A percentile compares a stretch with the other conserved stretches of the same genome.
Evolutionary conservation across 1,284 basidiomycete genomes (phyloP).

Genomic region (Afroboletus lepidellus): DNA sequence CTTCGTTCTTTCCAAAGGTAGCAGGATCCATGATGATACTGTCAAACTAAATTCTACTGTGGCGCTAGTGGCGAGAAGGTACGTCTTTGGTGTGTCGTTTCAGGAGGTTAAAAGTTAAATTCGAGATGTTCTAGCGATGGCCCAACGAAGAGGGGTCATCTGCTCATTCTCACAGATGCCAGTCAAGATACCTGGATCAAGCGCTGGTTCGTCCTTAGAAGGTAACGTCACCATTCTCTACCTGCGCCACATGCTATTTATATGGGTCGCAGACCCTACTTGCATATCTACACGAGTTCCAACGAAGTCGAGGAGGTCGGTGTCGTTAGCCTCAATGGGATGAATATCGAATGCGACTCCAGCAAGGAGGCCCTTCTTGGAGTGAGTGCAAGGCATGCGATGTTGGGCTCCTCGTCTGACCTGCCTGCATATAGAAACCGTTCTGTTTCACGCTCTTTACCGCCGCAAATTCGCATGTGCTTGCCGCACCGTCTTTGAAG

Average conservation of each 20-base stretch:
- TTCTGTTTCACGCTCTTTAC: constrained; percentile 88
- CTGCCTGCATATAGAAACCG: constrained; percentile 56
- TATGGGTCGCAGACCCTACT: constrained; percentile 67
- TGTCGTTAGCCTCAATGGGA: constrained; percentile 81
- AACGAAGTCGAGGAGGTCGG: constrained; percentile 83
- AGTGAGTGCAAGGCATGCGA: constrained; percentile 47
- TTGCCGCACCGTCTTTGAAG: constrained; percentile 76
- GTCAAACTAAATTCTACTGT: constrained; percentile 72
- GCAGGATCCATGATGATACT: constrained; percentile 43
- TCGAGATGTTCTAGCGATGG: constrained; percentile 54
- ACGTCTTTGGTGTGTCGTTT: constrained; percentile 21
- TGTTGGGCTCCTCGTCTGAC: constrained; percentile 10
- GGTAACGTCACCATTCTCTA: constrained; percentile 46
- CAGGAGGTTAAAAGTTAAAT: constrained; percentile 8
- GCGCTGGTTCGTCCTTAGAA: constrained; percentile 85
- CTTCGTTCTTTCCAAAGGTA: constrained; percentile 22
- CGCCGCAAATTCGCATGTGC: constrained; percentile 84
- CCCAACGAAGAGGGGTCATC: constrained; percentile 80
- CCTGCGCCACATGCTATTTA: neutral
- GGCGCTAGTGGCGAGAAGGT: constrained; percentile 73
- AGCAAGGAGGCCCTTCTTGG: constrained; percentile 85
- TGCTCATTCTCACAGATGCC: constrained; percentile 79
- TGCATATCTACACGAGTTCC: constrained; percentile 81
- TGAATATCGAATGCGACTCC: constrained; percentile 84
- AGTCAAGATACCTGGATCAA: constrained; percentile 79